Percentiles rank a stretch among this genome's conserved stretches.
Evolutionary conservation across 768 basidiomycete genomes (phyloP).

Genomic region (Agaricus blazei): DNA sequence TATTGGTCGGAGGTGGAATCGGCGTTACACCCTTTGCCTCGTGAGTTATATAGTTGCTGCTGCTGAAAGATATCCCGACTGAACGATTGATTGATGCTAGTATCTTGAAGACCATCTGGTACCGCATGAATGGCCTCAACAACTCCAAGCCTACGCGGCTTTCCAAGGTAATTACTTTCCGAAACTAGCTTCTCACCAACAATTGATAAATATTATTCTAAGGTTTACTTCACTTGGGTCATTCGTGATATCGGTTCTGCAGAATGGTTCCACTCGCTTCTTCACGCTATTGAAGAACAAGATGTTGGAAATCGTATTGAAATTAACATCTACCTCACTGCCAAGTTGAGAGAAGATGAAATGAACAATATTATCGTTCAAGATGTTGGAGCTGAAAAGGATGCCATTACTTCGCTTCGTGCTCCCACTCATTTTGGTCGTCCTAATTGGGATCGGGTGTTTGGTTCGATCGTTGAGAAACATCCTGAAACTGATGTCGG

Average conservation of each 20-base stretch:
- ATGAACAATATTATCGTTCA: slow-evolving; percentile 92
- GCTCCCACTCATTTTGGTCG: slow-evolving; percentile 92
- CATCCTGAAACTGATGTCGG: slow-evolving; percentile 89
- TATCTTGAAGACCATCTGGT: slow-evolving; percentile 90
- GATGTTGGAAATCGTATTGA: slow-evolving; percentile 83
- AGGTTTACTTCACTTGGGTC: slow-evolving; percentile 92
- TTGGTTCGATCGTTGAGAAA: slow-evolving; percentile 68
- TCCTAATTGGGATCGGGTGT: slow-evolving; percentile 81
- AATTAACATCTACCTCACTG: slow-evolving; percentile 92
- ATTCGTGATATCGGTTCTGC: slow-evolving; percentile 88
- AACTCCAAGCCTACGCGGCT: slow-evolving; percentile 72
- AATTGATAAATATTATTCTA: not conserved
- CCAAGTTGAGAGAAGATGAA: slow-evolving; percentile 87
- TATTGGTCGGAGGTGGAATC: slow-evolving; percentile 92
- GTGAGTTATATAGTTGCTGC: slow-evolving; percentile 39
- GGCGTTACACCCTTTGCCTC: slow-evolving; percentile 96
- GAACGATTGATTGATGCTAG: slow-evolving; percentile 26
- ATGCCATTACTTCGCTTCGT: slow-evolving; percentile 83
- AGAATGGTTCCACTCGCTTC: slow-evolving; percentile 92
- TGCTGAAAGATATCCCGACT: not conserved
- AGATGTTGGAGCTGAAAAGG: slow-evolving; percentile 90
- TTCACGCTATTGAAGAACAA: slow-evolving; percentile 92
- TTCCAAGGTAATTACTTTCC: slow-evolving; percentile 52
- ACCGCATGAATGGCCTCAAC: slow-evolving; percentile 89
- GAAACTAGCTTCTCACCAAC: not conserved